Evolutionary conservation across 306 rosid genomes (phyloP).

Genomic region (Urtica urens): DNA sequence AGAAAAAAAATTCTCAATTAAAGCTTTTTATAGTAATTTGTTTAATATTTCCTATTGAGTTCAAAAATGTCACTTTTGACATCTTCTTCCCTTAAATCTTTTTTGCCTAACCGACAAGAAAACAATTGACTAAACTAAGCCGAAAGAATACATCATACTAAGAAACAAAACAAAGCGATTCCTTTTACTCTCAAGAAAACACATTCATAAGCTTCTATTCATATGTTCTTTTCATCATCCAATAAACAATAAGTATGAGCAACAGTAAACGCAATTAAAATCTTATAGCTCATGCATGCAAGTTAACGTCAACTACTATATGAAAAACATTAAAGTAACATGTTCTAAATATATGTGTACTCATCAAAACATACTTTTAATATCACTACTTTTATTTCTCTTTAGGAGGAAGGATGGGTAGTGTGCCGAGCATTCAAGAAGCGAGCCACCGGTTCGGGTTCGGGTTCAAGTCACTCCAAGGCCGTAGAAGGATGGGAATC

Average conservation of each 20-base stretch:
- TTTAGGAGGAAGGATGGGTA: conserved; percentile 99
- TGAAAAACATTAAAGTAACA: too few relatives aligned
- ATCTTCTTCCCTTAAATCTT: conserved; percentile 14
- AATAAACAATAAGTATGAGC: neutral
- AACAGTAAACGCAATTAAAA: neutral
- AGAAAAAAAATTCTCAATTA: too few relatives aligned
- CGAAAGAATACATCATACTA: conserved; percentile 9
- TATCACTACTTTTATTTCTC: too few relatives aligned
- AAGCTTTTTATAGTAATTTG: too few relatives aligned
- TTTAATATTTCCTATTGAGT: conserved; percentile 14
- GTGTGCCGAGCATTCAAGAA: conserved; percentile 97
- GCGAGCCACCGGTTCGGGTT: conserved; percentile 12
- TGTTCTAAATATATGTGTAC: too few relatives aligned
- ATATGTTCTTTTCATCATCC: neutral
- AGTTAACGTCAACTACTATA: too few relatives aligned
- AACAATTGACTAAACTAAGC: conserved; percentile 14
- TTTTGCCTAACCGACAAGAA: conserved; percentile 23
- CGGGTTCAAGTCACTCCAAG: conserved; percentile 25
- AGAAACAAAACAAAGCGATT: neutral
- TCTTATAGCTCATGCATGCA: neutral
- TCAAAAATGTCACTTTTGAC: conserved; percentile 21
- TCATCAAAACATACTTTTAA: too few relatives aligned
- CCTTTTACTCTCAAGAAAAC: neutral
- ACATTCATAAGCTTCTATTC: neutral
- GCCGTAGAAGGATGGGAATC: conserved; percentile 56